Evolutionary conservation across 2,329 filamentous ascomycete genomes (phyloP).

Genomic region (Aureobasidium sp.): DNA sequence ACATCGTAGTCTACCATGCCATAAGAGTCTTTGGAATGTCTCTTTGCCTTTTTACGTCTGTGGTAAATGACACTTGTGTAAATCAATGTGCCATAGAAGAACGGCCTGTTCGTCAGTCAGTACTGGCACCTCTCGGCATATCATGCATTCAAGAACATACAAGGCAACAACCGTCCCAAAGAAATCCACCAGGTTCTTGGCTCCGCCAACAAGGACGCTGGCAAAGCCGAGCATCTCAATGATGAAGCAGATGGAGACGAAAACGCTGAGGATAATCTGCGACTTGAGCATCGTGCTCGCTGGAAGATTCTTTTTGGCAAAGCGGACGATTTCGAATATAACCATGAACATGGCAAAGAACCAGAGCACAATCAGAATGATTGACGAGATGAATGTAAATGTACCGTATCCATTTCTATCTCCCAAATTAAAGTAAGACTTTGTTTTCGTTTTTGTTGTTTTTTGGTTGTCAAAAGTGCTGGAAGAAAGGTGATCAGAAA

Average conservation of each 20-base stretch:
- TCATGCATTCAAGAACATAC: not conserved
- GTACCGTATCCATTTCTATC: not conserved
- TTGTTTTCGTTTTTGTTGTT: too few species aligned
- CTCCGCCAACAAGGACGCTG: not conserved
- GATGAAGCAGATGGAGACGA: not conserved
- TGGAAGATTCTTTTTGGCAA: not conserved
- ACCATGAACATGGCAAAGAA: not conserved
- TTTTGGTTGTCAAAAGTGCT: too few species aligned
- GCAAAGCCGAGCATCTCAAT: not conserved
- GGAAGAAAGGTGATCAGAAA: too few species aligned
- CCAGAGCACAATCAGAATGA: not conserved
- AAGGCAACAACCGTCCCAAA: not conserved
- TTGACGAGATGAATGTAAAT: not conserved
- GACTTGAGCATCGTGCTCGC: not conserved
- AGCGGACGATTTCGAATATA: not conserved
- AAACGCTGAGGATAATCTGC: not conserved
- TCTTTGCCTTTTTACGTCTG: not conserved
- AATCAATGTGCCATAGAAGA: not conserved
- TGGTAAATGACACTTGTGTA: not conserved
- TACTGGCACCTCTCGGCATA: not conserved
- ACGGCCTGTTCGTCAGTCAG: not conserved
- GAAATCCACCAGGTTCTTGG: not conserved
- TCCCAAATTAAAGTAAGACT: not conserved
- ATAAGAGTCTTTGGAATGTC: not conserved
- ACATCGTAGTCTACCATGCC: not conserved